Evolutionary conservation across 345 rosid species (phyloP), one percentile per base, ranked within the genome.

Genomic region (Toxicodendron radicans): DNA sequence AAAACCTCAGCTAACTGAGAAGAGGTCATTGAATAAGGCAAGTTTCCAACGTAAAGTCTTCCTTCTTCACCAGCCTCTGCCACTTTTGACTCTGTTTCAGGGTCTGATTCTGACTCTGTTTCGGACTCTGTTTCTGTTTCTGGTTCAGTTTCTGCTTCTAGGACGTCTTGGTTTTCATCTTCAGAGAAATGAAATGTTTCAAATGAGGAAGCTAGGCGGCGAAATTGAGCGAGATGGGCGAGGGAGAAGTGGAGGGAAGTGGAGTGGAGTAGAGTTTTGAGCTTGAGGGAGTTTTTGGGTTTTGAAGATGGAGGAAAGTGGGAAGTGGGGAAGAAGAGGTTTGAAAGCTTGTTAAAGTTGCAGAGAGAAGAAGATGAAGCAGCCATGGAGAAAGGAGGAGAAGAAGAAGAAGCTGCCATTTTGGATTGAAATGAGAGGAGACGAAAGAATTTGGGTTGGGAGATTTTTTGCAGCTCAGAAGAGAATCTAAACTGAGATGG

Each of bases 41-140:
- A 83, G 53, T 91, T 92, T 43, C 99, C 98, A 2, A 95, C 88
- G 75, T 87, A 95, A n/a, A 92, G 73, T 79, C 90, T 89, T 69
- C 89, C 93, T 60, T 80, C 88, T 58, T 84, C 92, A 46, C 75
- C 78, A 18, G 81, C 72, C 70, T 71, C 71, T 65, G 83, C 57
- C 17, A 45, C 74, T 70, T 73, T 78, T 45, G 64, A 67, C 41
- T 18, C 82, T 46, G 72, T 86, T 69, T 66, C 85, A 46, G 66
- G 68, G 35, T n/a, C 85, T 35, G 75, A 82, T 48, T 57, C 81
- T 33, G 43, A 62, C 6, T 16, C 87, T 70, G 58, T 81, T 48
- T 76, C 83, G 8, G 43, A 9, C 51, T 68, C 75, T 30, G 75
- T 84, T 1, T 49, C 81, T 16, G 8, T 20, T 21, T 27, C 75